phyloP scores from a whole-genome alignment of 345 rosid genomes.

The Acer yangbiense region DNA sequence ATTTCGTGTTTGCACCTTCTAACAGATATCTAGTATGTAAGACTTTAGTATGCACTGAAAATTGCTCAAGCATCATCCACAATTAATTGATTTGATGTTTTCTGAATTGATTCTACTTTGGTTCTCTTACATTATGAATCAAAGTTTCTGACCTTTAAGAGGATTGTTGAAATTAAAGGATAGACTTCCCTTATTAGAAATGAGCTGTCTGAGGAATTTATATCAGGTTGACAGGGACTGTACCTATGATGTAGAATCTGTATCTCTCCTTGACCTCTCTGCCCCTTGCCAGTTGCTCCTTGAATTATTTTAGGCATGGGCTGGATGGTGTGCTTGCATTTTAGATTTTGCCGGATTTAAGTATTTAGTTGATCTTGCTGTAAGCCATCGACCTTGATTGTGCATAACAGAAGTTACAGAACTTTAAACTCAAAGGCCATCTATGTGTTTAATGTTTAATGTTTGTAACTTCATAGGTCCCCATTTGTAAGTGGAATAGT shows the following conservation, averaged over 20 bases:
- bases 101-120: too few relatives aligned
- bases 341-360: background rate
- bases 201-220: background rate
- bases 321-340: background rate
- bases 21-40: too few relatives aligned
- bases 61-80: too few relatives aligned
- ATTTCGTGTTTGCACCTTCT: too few relatives aligned
- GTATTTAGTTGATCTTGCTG: constrained; percentile 4
- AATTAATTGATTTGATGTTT: too few relatives aligned
- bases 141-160: too few relatives aligned
- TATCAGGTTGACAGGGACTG: background rate
- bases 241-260: background rate
- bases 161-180: too few relatives aligned
- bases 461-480: background rate
- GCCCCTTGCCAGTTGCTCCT: background rate
- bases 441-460: background rate
- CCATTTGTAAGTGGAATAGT: background rate
- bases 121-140: too few relatives aligned
- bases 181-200: background rate
- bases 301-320: background rate
- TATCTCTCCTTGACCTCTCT: background rate
- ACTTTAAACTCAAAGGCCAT: background rate
- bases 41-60: too few relatives aligned
- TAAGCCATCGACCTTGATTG: background rate
- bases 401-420: background rate